phyloP scores from a whole-genome alignment of 1,284 basidiomycete species.

The Cerrena zonata region DNA sequence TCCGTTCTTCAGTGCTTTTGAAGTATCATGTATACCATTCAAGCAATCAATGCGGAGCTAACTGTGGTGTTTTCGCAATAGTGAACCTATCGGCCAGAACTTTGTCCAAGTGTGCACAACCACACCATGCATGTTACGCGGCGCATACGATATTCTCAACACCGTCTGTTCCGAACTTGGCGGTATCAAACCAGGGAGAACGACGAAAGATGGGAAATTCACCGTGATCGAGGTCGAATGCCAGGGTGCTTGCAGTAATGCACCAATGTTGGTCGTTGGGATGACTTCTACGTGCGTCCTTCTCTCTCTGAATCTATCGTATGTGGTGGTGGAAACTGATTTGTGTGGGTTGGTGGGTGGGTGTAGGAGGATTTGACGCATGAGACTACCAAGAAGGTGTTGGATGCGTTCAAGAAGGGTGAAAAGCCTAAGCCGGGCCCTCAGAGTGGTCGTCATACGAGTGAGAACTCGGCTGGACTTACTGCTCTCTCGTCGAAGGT shows the following conservation, averaged over 20 bases:
- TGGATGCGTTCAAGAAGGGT: constrained; percentile 82
- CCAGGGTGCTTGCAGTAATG: constrained; percentile 96
- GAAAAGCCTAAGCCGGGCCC: constrained; percentile 89
- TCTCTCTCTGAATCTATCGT: background rate
- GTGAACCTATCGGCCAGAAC: constrained; percentile 90
- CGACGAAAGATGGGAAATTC: constrained; percentile 93
- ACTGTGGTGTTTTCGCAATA: constrained; percentile 31
- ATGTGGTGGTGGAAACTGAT: background rate
- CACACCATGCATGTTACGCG: constrained; percentile 95
- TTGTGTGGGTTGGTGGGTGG: constrained; percentile 4
- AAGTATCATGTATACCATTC: too few species aligned
- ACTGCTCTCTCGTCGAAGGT: constrained; percentile 83
- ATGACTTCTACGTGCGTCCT: constrained; percentile 85
- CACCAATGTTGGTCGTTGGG: constrained; percentile 98
- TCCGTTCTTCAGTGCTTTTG: constrained; percentile 5
- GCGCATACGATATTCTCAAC: constrained; percentile 84
- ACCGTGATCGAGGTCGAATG: constrained; percentile 98
- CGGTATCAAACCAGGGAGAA: constrained; percentile 82
- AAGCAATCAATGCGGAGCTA: too few species aligned
- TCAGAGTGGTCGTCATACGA: constrained; percentile 79
- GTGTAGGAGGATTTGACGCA: constrained; percentile 92
- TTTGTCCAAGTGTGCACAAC: constrained; percentile 99
- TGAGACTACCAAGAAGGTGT: constrained; percentile 80
- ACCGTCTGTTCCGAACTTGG: constrained; percentile 82
- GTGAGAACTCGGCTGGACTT: constrained; percentile 85